Base-by-base conservation (phyloP, 2,329 filamentous ascomycete species). In the Trichoderma atrobrunneum region DNA sequence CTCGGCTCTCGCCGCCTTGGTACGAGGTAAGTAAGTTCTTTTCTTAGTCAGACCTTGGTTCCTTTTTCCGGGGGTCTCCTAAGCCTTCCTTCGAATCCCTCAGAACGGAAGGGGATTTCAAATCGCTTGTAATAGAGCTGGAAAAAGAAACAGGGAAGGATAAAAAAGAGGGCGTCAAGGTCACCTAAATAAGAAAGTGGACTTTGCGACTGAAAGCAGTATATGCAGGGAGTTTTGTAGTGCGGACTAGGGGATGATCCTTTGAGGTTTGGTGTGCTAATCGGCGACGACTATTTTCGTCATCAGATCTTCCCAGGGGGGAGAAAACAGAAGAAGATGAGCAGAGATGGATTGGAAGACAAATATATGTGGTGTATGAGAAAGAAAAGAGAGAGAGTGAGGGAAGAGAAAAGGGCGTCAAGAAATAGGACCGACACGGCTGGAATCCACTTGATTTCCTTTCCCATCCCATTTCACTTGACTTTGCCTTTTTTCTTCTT, bases 131-230 rank as follows among this genome's bases (percentile, higher is more conserved):
- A 51, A 21, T 16, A 12, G 62, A 34, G 26, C 48, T 54, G 43
- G 16, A 5, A 65, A n/a, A 36, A 62, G 21, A 62, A 62, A 16
- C 7, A 54, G 21, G 21, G n/a, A 54, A 54, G 34, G 7, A n/a
- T 10, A n/a, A 48, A 63, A 21, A n/a, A 54, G 34, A 51, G 21
- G 48, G 43, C 43, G 43, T 51, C n/a, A 3, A 21, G 43, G 43
- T 51, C n/a, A 51, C 43, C 43, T 51, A 59, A 60, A 69, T 57
- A 69, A 69, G 26, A 69, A 69, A 69, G 26, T 64, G 61, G 60
- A 63, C 34, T 18, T 43, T 16, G 21, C 2, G 16, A n/a, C 60
- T 12, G n/a, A 68, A 59, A 68, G 51, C 24, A 68, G 51, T 26
- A 57, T 30, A 7, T 24, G 43, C 43, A 51, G 18, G 43, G 43